phyloP scores from a whole-genome alignment of 352 stramenopile genomes.

The Phytophthora gonapodyides region DNA sequence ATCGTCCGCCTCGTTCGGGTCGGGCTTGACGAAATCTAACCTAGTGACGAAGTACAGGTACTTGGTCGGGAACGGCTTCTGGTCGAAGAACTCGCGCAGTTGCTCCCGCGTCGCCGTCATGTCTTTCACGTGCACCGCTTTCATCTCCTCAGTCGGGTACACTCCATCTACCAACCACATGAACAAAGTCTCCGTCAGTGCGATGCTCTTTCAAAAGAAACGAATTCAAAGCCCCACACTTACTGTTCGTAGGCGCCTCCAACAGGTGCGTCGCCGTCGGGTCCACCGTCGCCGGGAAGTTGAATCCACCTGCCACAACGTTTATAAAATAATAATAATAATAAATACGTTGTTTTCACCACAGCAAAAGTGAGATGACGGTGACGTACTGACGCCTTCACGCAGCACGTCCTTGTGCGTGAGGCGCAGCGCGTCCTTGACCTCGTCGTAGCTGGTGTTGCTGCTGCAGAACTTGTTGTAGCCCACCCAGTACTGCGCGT shows the following conservation, averaged over 20 bases:
- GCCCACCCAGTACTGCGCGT: conserved; percentile 89
- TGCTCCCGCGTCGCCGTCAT: conserved; percentile 68
- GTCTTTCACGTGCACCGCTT: conserved; percentile 69
- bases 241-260: conserved; percentile 65
- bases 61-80: conserved; percentile 83
- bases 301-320: conserved; percentile 53
- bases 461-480: conserved; percentile 89
- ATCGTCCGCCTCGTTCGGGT: conserved; percentile 48
- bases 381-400: conserved; percentile 75
- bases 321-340: conserved; percentile 3
- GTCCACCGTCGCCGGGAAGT: conserved; percentile 67
- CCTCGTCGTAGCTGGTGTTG: conserved; percentile 70
- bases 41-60: conserved; percentile 88
- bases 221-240: conserved; percentile 22
- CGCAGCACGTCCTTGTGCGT: conserved; percentile 75
- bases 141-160: conserved; percentile 70
- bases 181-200: conserved; percentile 2
- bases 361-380: conserved; percentile 17
- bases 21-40: conserved; percentile 76
- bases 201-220: neutral
- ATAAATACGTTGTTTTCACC: neutral
- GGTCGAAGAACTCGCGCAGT: conserved; percentile 79
- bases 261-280: conserved; percentile 61
- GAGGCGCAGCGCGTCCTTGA: conserved; percentile 69
- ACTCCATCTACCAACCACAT: conserved; percentile 43